phyloP scores from a whole-genome alignment of 768 basidiomycete species.

The Lactarius sp. region DNA sequence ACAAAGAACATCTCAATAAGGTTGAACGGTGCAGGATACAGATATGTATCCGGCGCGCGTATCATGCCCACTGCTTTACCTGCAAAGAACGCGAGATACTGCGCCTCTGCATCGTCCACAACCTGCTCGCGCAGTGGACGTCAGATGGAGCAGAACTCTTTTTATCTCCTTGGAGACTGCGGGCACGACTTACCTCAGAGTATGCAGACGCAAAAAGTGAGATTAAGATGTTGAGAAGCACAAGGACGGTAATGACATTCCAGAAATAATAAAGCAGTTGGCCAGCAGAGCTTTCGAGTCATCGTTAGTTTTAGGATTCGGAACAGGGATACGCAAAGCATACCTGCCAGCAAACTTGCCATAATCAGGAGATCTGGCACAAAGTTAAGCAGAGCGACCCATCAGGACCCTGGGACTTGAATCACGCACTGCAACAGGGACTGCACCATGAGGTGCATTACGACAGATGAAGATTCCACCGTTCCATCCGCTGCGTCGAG shows the following conservation, averaged over 20 bases:
- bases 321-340: neutral
- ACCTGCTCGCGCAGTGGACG: slow-evolving; percentile 44
- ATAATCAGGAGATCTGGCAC: slow-evolving; percentile 11
- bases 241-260: slow-evolving; percentile 77
- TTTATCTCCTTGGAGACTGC: neutral
- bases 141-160: neutral
- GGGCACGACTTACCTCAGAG: slow-evolving; percentile 56
- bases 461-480: slow-evolving; percentile 7
- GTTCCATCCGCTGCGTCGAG: slow-evolving; percentile 87
- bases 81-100: slow-evolving; percentile 89
- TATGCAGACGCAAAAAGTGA: slow-evolving; percentile 95
- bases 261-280: slow-evolving; percentile 79
- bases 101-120: slow-evolving; percentile 78
- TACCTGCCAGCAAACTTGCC: slow-evolving; percentile 22
- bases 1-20: slow-evolving; percentile 75
- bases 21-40: slow-evolving; percentile 93
- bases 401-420: neutral
- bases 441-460: slow-evolving; percentile 71
- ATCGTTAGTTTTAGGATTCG: neutral
- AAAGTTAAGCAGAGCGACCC: neutral
- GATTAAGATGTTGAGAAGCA: slow-evolving; percentile 89
- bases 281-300: slow-evolving; percentile 43
- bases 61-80: slow-evolving; percentile 83
- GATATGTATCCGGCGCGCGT: slow-evolving; percentile 74
- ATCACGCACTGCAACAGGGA: slow-evolving; percentile 67